Percentiles rank a stretch among this genome's conserved stretches.
phyloP scores from a whole-genome alignment of 2,329 filamentous ascomycete genomes.

The Neopestalotiopsis sp. region DNA sequence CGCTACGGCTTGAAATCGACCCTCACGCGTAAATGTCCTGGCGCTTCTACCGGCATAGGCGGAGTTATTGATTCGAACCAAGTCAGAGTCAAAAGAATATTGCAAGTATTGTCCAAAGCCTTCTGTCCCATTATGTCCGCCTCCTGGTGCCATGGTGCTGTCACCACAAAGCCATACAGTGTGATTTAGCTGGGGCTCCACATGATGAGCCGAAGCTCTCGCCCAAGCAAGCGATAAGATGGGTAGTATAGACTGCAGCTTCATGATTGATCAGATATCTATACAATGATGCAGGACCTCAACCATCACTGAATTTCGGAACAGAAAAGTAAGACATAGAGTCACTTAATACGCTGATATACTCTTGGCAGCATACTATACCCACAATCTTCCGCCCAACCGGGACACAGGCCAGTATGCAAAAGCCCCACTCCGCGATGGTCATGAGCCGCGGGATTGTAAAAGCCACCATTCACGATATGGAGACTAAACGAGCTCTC shows the following conservation, averaged over 20 bases:
- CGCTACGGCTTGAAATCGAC: conserved; percentile 55
- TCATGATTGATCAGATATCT: not conserved
- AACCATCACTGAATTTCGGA: not conserved
- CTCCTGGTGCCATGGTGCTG: conserved; percentile 25
- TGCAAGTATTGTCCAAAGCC: conserved; percentile 26
- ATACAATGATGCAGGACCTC: too few relatives aligned
- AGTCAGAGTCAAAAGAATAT: conserved; percentile 23
- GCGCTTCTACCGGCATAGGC: conserved; percentile 59
- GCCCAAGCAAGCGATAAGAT: not conserved
- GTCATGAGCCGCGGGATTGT: not conserved
- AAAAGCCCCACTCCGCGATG: not conserved
- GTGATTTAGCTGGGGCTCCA: not conserved
- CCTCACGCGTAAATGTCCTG: conserved; percentile 59
- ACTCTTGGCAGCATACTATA: conserved; percentile 4
- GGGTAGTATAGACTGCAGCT: conserved; percentile 1
- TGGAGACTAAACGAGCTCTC: not conserved
- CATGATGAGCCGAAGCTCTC: not conserved
- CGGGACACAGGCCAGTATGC: not conserved
- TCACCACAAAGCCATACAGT: conserved; percentile 25
- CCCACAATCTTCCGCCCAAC: not conserved
- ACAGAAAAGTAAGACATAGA: not conserved
- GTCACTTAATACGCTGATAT: conserved; percentile 3
- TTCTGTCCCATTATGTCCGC: conserved; percentile 25
- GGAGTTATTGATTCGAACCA: conserved; percentile 49
- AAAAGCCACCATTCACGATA: conserved; percentile 13